A percentile compares a stretch with the other conserved stretches of the same genome.
phyloP scores from a whole-genome alignment of 495 filamentous ascomycete species.

The Lasiosphaeris hirsuta region DNA sequence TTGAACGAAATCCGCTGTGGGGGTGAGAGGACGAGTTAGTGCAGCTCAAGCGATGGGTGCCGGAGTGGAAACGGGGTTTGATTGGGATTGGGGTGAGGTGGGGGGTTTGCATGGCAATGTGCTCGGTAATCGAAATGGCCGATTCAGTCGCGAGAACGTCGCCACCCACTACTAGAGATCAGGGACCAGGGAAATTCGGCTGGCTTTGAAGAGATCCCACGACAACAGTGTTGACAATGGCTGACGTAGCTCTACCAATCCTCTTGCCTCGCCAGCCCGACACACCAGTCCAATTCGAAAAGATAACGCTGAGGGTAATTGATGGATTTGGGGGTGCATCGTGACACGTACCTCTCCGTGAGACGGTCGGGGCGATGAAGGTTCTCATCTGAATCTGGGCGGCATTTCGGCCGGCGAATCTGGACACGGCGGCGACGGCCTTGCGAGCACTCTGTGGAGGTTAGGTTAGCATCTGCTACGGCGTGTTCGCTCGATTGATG shows the following conservation, averaged over 20 bases:
- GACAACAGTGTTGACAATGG: too few species aligned
- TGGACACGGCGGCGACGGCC: constrained; percentile 60
- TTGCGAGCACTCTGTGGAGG: constrained; percentile 63
- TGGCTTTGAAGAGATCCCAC: too few species aligned
- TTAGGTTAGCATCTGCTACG: too few species aligned
- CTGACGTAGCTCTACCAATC: too few species aligned
- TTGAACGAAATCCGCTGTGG: constrained; percentile 85
- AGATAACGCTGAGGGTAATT: not conserved
- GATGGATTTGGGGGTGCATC: constrained; percentile 24
- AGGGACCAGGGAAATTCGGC: too few species aligned
- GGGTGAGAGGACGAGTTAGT: not conserved
- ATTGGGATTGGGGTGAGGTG: not conserved
- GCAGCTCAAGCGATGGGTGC: not conserved
- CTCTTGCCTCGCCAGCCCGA: not conserved
- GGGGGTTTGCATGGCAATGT: not conserved
- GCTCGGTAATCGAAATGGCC: too few species aligned
- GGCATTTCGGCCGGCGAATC: constrained; percentile 70
- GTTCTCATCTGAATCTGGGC: constrained; percentile 69
- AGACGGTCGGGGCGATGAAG: constrained; percentile 73
- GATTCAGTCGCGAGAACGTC: too few species aligned
- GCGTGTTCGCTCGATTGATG: too few species aligned
- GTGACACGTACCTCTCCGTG: constrained; percentile 63
- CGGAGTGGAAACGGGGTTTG: not conserved
- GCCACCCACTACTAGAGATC: too few species aligned
- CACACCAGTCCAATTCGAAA: not conserved